phyloP scores from a whole-genome alignment of 768 basidiomycete species.

The Infundibulicybe gibba region DNA sequence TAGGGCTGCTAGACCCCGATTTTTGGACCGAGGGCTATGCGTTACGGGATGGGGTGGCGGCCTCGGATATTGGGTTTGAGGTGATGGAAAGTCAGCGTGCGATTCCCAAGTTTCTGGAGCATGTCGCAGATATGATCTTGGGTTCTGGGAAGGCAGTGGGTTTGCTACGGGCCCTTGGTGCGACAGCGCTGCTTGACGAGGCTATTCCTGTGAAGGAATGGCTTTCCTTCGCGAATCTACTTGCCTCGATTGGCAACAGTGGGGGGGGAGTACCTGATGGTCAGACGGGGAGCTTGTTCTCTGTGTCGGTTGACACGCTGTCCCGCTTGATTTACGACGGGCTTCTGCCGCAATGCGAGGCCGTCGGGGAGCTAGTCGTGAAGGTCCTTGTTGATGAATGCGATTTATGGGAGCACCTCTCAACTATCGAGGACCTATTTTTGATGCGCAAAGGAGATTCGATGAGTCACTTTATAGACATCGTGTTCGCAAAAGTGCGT shows the following conservation, averaged over 20 bases:
- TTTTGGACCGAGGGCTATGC: slow-evolving; percentile 78
- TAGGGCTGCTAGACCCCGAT: slow-evolving; percentile 61
- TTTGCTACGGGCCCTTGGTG: slow-evolving; percentile 59
- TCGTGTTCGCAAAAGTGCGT: slow-evolving; percentile 69
- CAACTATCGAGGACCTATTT: slow-evolving; percentile 63
- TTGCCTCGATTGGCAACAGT: slow-evolving; percentile 18
- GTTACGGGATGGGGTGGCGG: slow-evolving; percentile 39
- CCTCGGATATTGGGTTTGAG: slow-evolving; percentile 12
- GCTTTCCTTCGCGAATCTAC: slow-evolving; percentile 39
- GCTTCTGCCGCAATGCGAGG: slow-evolving; percentile 52
- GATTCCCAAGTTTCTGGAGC: slow-evolving; percentile 60
- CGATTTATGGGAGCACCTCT: slow-evolving; percentile 57
- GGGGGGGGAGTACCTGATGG: neutral
- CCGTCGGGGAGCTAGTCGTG: slow-evolving; percentile 48
- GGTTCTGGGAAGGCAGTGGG: slow-evolving; percentile 77
- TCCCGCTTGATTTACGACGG: slow-evolving; percentile 62
- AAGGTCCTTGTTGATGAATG: slow-evolving; percentile 67
- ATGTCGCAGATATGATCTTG: slow-evolving; percentile 55
- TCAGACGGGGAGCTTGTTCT: slow-evolving; percentile 24
- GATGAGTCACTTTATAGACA: slow-evolving; percentile 69
- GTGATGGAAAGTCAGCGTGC: slow-evolving; percentile 21
- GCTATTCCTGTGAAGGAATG: slow-evolving; percentile 23
- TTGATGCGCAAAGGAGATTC: slow-evolving; percentile 78
- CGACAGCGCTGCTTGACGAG: slow-evolving; percentile 19
- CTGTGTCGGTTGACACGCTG: slow-evolving; percentile 60